Conservation (phyloP, 2,329 filamentous ascomycete genomes). For the Fusarium xylarioides region DNA sequence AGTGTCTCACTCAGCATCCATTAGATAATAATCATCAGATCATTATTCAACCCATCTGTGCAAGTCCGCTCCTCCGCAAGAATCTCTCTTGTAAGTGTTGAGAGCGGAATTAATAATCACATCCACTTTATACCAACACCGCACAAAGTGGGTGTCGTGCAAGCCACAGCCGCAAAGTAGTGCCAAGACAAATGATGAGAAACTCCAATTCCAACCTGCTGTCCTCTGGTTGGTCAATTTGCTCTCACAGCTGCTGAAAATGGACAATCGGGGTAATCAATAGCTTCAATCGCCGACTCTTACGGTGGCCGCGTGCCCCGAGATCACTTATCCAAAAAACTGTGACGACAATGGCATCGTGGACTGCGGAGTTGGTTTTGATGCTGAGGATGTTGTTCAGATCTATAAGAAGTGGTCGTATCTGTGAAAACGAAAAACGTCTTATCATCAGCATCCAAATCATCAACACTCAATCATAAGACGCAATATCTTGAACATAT, state of each 20-base stretch:
- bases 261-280: slow-evolving; percentile 27
- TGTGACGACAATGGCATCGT: neutral
- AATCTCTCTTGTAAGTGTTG: neutral
- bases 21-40: neutral
- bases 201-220: slow-evolving; percentile 12
- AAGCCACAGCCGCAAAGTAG: slow-evolving; percentile 29
- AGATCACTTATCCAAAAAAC: slow-evolving; percentile 19
- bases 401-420: slow-evolving; percentile 24
- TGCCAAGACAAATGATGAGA: slow-evolving; percentile 23
- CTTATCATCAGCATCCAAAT: slow-evolving; percentile 12
- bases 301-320: slow-evolving; percentile 1
- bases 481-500: neutral
- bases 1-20: neutral
- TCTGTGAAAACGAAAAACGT: neutral
- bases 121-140: neutral
- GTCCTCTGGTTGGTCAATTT: slow-evolving; percentile 9
- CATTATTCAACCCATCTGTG: neutral
- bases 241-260: neutral
- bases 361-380: slow-evolving; percentile 17
- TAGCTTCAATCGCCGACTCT: slow-evolving; percentile 12
- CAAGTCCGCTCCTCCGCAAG: slow-evolving; percentile 40
- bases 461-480: neutral
- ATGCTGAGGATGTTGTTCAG: neutral
- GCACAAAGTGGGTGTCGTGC: slow-evolving; percentile 4
- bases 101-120: slow-evolving; percentile 40